Evolutionary conservation across 1,284 basidiomycete species (phyloP).

Genomic region (Binderoboletus segoi): DNA sequence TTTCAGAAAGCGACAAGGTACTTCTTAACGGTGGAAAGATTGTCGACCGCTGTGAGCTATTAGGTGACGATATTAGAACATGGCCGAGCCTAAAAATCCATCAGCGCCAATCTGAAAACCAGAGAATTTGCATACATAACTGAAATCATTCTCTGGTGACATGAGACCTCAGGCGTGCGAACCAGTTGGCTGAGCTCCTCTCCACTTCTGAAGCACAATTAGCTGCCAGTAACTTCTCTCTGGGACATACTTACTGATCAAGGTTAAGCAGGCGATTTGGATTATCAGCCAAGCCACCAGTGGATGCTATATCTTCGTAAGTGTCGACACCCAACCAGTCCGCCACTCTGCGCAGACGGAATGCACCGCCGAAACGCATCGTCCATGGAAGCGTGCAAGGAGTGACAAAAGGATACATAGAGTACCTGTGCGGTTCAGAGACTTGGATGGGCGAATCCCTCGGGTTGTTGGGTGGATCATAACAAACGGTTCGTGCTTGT

Average conservation of each 20-base stretch:
- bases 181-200: conserved; percentile 19
- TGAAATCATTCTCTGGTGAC: conserved; percentile 34
- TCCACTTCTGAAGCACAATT: conserved; percentile 19
- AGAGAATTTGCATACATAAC: conserved; percentile 44
- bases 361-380: conserved; percentile 46
- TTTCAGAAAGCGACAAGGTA: conserved; percentile 42
- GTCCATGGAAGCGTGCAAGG: conserved; percentile 52
- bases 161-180: not conserved
- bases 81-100: conserved; percentile 54
- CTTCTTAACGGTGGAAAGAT: conserved; percentile 57
- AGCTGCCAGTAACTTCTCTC: conserved; percentile 6
- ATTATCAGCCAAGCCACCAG: conserved; percentile 41
- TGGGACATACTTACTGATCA: conserved; percentile 31
- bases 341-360: conserved; percentile 60
- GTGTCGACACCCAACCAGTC: conserved; percentile 52
- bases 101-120: conserved; percentile 11
- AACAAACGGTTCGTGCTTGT: conserved; percentile 32
- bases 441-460: conserved; percentile 30
- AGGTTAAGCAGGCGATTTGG: conserved; percentile 37
- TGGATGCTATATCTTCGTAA: conserved; percentile 38
- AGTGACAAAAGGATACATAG: conserved; percentile 65
- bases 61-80: conserved; percentile 48
- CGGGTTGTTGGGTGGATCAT: conserved; percentile 39
- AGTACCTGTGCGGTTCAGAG: conserved; percentile 44
- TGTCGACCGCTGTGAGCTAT: conserved; percentile 36